Base-by-base conservation (phyloP, 1,139 yeast species). In the Tardiomyces digboiensis region DNA sequence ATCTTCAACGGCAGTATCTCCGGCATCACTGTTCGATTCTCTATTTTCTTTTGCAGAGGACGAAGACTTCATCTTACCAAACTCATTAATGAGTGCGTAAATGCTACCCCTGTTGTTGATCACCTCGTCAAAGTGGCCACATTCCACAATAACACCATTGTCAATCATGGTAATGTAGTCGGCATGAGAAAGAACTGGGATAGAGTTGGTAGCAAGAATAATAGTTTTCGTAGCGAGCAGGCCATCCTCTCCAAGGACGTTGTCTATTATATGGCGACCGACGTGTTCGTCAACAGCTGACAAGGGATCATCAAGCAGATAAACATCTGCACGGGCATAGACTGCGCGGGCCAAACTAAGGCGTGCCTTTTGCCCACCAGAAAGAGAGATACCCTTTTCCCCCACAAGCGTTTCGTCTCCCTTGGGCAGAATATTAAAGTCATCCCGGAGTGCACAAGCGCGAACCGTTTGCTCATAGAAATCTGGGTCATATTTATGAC, bases 291-390 rank as follows among this genome's bases (percentile, higher is more conserved):
- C 96, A 47, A 91, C 95, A 45, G 97, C 95, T 59, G 95, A 84
- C 46, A 91, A 74, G n/a, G 89, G 85, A 58, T 87, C 98, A 64
- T 91, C 98, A 47, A 91, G 68, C 46, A 91, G 70, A 61, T 87
- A 89, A 29, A 89, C 80, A 61, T 91, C 97, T 2, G 97, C 95
- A 55, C 97, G 77, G 2, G 97, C 80, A 63, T 91, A 91, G 7
- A 91, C 97, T 21, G 97, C 96, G 63, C 98, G 77, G 1, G 97
- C 97, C 50, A 91, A 73, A 2, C 95, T 80, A 43, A 91, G 69
- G 65, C 98, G 80, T 1, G 97, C 97, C 70, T 89, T 91, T 65
- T 91, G 97, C 40, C 98, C 98, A 48, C 98, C 98, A 41, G 96
- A 86, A 46, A 91, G 71, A 13, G 97, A 86, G 46, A 91, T 87